Evolutionary conservation across 73 alveolate species (phyloP).

Genomic region (Stentor roeselii): DNA sequence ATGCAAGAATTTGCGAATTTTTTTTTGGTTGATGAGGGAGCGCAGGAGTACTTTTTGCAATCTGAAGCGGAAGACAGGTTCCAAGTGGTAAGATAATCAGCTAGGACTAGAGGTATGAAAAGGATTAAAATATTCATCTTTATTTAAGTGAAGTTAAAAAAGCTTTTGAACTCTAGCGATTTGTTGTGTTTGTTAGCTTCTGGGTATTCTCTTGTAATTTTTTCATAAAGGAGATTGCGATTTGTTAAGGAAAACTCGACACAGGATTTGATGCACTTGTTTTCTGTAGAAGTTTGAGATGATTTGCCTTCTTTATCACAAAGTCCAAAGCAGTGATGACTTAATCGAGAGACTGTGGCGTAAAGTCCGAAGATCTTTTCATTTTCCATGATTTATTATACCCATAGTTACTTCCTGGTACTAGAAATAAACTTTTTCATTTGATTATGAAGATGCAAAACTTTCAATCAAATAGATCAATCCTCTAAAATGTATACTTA

Average conservation of each 20-base stretch:
- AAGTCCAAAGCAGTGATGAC: not conserved
- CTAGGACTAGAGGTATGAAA: too few species aligned
- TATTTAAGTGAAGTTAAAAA: not conserved
- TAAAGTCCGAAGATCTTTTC: not conserved
- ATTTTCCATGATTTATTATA: too few species aligned
- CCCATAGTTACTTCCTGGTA: too few species aligned
- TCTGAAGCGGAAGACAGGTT: too few species aligned
- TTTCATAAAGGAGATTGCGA: not conserved
- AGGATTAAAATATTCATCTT: too few species aligned
- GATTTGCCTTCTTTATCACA: not conserved
- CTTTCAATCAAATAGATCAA: too few species aligned
- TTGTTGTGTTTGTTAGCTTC: not conserved
- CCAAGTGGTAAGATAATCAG: too few species aligned
- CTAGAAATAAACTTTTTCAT: too few species aligned
- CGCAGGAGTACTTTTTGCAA: not conserved
- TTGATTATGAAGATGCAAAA: too few species aligned
- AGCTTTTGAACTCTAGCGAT: not conserved
- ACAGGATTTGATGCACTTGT: conserved; percentile 6
- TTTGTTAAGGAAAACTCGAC: not conserved
- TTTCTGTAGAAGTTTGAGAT: not conserved
- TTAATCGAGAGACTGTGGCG: conserved; percentile 6
- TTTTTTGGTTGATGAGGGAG: not conserved
- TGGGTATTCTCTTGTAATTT: not conserved
- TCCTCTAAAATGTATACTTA: too few species aligned
- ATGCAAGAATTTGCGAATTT: not conserved